Evolutionary conservation across 768 basidiomycete genomes (phyloP), one percentile per base, ranked within the genome.

Genomic region (Pleurotus cornucopiae): DNA sequence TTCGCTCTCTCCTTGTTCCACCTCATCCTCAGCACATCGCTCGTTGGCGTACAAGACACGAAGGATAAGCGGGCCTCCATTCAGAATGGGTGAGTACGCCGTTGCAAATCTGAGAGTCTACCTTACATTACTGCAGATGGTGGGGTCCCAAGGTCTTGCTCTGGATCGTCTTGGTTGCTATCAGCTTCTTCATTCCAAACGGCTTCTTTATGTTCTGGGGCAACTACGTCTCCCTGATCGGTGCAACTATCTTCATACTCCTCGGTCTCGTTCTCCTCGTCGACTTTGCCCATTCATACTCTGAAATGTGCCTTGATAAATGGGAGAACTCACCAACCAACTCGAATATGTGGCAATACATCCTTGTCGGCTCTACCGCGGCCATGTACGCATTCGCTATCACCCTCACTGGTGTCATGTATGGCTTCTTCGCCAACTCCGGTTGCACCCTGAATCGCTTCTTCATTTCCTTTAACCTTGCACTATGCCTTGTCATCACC

Each of bases 181-280:
- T 89, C 20, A 88, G 91, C 1, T 99, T 98, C 79, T 87, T 95
- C 71, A 96, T 98, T 64, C 97, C 96, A 0, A 98, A 98, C 69
- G 89, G 83, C 46, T 94, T 95, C 82, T 98, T 98, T 76, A 94
- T 98, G 74, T 91, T 97, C 69, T 98, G 94, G 89, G 95, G 94
- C 34, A 94, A 95, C 62, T 96, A 97, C 65, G 72, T 93, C 58
- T 82, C 95, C 20, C 81, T 97, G 43, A 84, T 98, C 55, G 97
- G 97, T 38, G 92, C 96, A 0, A 92, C 89, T 5, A 68, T 94
- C 58, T 99, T 99, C 76, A 98, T 99, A 67, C 85, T 98, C 34
- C 88, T 99, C 60, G 97, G 97, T 46, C 86, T 99, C 25, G 92
- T 99, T 56, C 87, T 99, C 44, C 86, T 99, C 56, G 89, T 99